Conservation (phyloP, 140 eudicot genomes). For the Anethum foeniculum region DNA sequence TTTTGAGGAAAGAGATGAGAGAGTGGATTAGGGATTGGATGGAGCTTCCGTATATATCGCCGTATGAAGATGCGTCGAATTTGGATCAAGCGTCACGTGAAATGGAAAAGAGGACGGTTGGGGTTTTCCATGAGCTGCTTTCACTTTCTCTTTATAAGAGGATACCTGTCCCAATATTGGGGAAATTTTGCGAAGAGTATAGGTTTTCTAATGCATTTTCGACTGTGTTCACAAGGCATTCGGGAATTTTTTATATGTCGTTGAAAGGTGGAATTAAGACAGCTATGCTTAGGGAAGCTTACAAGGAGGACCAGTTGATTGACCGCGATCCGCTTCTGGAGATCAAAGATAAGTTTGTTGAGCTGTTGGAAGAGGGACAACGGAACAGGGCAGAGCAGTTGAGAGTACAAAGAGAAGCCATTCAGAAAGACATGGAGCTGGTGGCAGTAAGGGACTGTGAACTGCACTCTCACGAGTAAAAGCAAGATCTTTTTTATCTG, state of each 20-base stretch:
- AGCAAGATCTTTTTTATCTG: neutral
- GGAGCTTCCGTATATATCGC: conserved; percentile 17
- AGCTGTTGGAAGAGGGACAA: conserved; percentile 57
- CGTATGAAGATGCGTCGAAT: conserved; percentile 27
- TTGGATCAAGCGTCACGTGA: conserved; percentile 47
- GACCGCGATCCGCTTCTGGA: conserved; percentile 62
- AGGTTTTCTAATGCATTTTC: conserved; percentile 79
- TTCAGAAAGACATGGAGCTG: conserved; percentile 33
- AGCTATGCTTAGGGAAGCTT: conserved; percentile 87
- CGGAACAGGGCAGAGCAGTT: conserved; percentile 37
- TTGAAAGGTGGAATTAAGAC: conserved; percentile 83
- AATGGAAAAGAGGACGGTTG: conserved; percentile 59
- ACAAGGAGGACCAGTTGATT: conserved; percentile 51
- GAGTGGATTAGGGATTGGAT: conserved; percentile 36
- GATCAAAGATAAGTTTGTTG: conserved; percentile 55
- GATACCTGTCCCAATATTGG: conserved; percentile 65
- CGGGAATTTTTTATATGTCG: conserved; percentile 78
- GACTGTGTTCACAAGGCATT: conserved; percentile 77
- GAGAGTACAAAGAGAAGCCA: conserved; percentile 33
- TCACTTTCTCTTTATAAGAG: conserved; percentile 73
- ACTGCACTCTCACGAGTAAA: neutral
- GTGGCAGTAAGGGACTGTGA: conserved; percentile 26
- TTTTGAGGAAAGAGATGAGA: conserved; percentile 13
- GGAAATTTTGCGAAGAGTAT: conserved; percentile 73
- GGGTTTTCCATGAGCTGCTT: conserved; percentile 70